Percentiles rank a stretch among this genome's conserved stretches.
phyloP scores from a whole-genome alignment of 106 monocot genomes.

The Iris macrosiphon region DNA sequence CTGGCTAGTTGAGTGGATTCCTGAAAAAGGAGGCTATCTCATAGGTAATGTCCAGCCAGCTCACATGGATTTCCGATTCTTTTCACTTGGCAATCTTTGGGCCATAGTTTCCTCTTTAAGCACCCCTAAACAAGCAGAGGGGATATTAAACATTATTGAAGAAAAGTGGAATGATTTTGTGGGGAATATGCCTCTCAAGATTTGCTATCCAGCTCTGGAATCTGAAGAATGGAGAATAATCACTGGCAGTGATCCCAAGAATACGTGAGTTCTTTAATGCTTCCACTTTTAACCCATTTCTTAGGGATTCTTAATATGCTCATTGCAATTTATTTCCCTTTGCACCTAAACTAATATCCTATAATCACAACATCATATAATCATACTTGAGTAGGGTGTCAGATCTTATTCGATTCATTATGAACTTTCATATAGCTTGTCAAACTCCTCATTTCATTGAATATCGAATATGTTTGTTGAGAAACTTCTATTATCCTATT shows the following conservation, averaged over 20 bases:
- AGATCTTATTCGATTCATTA: too few species aligned
- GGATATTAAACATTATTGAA: conserved; percentile 76
- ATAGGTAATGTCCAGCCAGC: conserved; percentile 95
- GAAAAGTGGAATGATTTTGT: conserved; percentile 93
- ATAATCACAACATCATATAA: too few species aligned
- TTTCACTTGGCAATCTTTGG: conserved; percentile 93
- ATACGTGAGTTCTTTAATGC: conserved; percentile 85
- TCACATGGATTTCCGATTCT: conserved; percentile 99
- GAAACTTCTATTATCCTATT: too few species aligned
- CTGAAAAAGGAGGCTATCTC: conserved; percentile 85
- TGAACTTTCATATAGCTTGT: too few species aligned
- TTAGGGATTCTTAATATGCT: too few species aligned
- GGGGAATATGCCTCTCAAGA: conserved; percentile 86
- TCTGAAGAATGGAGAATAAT: conserved; percentile 92
- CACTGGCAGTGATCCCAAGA: conserved; percentile 94
- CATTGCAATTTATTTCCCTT: too few species aligned
- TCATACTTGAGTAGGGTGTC: too few species aligned
- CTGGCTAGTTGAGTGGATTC: conserved; percentile 94
- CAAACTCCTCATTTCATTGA: too few species aligned
- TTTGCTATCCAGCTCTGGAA: conserved; percentile 83
- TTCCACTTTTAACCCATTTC: too few species aligned
- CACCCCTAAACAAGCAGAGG: conserved; percentile 70
- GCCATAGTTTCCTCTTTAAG: conserved; percentile 77
- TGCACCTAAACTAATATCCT: too few species aligned
- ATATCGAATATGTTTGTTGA: too few species aligned